These are phyloP conservation scores for Aspergillus sp. DNA, from an alignment of 2,329 filamentous ascomycete species.

Conservation along the genomic window DNA sequence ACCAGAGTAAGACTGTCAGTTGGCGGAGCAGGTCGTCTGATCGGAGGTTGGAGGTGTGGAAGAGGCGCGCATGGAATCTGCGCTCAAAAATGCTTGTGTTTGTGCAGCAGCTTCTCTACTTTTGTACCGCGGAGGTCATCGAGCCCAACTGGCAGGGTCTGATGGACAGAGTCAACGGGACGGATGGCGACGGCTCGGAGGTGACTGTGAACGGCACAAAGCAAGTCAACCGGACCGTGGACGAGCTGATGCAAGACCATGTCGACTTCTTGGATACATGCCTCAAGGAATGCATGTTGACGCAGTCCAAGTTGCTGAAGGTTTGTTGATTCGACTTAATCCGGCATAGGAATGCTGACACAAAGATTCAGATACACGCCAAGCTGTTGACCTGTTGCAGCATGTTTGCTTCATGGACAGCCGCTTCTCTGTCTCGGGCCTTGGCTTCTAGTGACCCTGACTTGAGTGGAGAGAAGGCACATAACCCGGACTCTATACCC, in stretches of 20 bases:
- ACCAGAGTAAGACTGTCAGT: slow-evolving; percentile 67
- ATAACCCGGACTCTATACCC: slow-evolving; percentile 29
- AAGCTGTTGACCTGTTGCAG: slow-evolving; percentile 95
- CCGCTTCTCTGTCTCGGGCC: slow-evolving; percentile 69
- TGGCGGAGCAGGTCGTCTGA: slow-evolving; percentile 76
- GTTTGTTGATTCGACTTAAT: slow-evolving; percentile 41
- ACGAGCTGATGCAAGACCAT: slow-evolving; percentile 97
- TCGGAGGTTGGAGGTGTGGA: slow-evolving; percentile 76
- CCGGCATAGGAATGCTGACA: slow-evolving; percentile 3
- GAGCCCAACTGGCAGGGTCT: slow-evolving; percentile 94
- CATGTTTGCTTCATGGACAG: slow-evolving; percentile 81
- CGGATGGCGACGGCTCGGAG: slow-evolving; percentile 36
- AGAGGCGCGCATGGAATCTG: slow-evolving; percentile 82
- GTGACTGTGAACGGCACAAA: slow-evolving; percentile 30
- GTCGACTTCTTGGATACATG: slow-evolving; percentile 97
- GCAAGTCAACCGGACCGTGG: slow-evolving; percentile 68
- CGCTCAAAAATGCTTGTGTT: slow-evolving; percentile 93
- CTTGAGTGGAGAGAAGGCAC: slow-evolving; percentile 37
- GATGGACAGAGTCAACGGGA: slow-evolving; percentile 69
- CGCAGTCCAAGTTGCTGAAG: slow-evolving; percentile 85
- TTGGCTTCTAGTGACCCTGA: slow-evolving; percentile 77
- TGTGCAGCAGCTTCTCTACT: slow-evolving; percentile 92
- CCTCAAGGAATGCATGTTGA: slow-evolving; percentile 97
- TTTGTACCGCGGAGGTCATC: slow-evolving; percentile 93
- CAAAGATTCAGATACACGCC: slow-evolving; percentile 68